Percentiles rank a stretch among this genome's conserved stretches.
Conservation (phyloP, 1,284 basidiomycete species). For the Puccinia hordei region DNA sequence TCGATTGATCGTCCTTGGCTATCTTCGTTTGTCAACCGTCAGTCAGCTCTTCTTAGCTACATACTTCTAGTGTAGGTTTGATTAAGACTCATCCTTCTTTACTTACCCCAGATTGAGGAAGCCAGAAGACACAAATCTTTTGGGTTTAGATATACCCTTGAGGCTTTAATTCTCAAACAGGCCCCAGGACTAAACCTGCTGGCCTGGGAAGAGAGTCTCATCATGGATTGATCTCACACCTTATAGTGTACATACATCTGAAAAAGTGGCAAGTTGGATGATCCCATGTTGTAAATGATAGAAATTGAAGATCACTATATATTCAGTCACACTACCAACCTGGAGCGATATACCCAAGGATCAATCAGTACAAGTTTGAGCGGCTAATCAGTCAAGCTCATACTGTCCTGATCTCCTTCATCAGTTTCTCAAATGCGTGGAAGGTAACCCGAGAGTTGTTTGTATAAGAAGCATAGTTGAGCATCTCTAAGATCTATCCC, state of each 20-base stretch:
- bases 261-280: neutral
- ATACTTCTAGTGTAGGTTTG: too few species aligned
- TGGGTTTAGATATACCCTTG: neutral
- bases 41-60: too few species aligned
- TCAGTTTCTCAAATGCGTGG: slow-evolving; percentile 24
- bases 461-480: slow-evolving; percentile 39
- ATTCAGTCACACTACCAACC: neutral
- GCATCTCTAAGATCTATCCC: slow-evolving; percentile 41
- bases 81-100: too few species aligned
- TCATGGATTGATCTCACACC: neutral
- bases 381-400: neutral
- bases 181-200: neutral
- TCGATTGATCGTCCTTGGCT: slow-evolving; percentile 5
- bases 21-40: slow-evolving; percentile 11
- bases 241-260: neutral
- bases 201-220: neutral
- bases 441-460: slow-evolving; percentile 36
- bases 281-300: neutral
- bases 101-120: neutral
- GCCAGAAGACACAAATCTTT: neutral
- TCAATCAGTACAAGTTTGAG: neutral
- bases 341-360: neutral
- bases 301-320: neutral
- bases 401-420: slow-evolving; percentile 30
- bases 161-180: slow-evolving; percentile 3